Conservation (phyloP, 352 stramenopile species). For the Thalassiosira hispida region DNA sequence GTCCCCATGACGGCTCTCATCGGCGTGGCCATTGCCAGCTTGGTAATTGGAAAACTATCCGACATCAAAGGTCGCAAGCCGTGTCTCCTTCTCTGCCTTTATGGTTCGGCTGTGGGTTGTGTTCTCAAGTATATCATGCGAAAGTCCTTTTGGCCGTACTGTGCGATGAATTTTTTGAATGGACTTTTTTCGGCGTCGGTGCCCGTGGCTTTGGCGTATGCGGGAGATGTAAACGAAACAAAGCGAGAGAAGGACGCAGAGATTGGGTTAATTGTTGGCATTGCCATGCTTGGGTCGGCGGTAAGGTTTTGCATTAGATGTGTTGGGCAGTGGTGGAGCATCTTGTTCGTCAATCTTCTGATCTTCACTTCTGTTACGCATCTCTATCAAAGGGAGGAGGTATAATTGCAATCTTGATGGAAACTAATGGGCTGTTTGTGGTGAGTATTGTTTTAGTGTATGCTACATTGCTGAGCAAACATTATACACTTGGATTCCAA, state of each 20-base stretch:
- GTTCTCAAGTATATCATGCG: slow-evolving; percentile 49
- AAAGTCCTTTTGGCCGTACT: slow-evolving; percentile 54
- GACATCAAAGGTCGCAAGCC: slow-evolving; percentile 53
- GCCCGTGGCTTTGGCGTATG: slow-evolving; percentile 56
- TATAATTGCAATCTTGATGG: slow-evolving; percentile 64
- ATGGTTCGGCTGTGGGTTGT: slow-evolving; percentile 33
- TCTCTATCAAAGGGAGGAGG: slow-evolving; percentile 53
- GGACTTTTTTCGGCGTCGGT: slow-evolving; percentile 50
- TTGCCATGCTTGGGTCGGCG: no score
- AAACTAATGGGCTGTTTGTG: slow-evolving; percentile 44
- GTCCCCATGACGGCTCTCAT: slow-evolving; percentile 49
- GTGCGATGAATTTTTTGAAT: slow-evolving; percentile 38
- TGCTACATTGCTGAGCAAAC: background rate
- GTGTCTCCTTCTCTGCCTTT: slow-evolving; percentile 27
- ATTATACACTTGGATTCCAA: background rate
- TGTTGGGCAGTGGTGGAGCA: no score
- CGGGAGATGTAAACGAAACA: slow-evolving; percentile 45
- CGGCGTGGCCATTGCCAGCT: slow-evolving; percentile 53
- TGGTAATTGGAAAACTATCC: slow-evolving; percentile 38
- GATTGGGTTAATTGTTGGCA: slow-evolving; percentile 42
- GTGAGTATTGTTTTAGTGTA: background rate
- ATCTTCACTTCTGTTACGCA: slow-evolving; percentile 34
- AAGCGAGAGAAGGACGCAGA: slow-evolving; percentile 52
- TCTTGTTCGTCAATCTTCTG: no score
- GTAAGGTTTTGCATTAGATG: no score